These are phyloP conservation scores for Lentinula raphanica DNA, from an alignment of 768 basidiomycete genomes.

Conservation along the genomic window DNA sequence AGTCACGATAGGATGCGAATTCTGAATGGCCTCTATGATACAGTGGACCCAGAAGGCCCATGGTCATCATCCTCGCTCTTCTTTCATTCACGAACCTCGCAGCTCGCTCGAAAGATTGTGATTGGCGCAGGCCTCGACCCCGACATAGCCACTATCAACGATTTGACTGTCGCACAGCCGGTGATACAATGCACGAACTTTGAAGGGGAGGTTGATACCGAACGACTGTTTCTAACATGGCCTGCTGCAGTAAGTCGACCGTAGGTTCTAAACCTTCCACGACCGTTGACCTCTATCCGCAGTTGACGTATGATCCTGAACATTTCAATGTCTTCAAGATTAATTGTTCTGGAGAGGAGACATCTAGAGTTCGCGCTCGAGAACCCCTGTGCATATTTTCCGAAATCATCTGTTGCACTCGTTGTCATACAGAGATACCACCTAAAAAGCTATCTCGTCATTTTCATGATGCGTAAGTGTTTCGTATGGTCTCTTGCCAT, in stretches of 20 bases:
- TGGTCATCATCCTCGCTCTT: background rate
- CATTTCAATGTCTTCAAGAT: background rate
- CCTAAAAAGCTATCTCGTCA: no score
- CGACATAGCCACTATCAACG: background rate
- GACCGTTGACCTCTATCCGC: background rate
- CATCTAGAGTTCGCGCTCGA: background rate
- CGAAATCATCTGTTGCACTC: no score
- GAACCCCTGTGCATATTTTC: background rate
- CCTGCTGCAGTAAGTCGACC: background rate
- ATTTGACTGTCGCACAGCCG: background rate
- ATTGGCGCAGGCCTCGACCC: background rate
- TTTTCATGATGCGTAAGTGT: no score
- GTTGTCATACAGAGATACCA: no score
- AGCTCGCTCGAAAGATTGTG: background rate
- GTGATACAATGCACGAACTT: background rate
- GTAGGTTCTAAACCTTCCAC: background rate
- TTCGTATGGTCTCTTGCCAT: no score
- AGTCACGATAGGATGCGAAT: background rate
- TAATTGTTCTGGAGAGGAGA: background rate
- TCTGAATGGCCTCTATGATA: background rate
- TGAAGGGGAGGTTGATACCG: background rate
- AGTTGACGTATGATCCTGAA: background rate
- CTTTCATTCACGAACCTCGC: background rate
- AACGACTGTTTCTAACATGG: background rate
- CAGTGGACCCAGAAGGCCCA: background rate